Evolutionary conservation across 441 rosid species (phyloP).

Genomic region (Pelargonium exstipulatum): DNA sequence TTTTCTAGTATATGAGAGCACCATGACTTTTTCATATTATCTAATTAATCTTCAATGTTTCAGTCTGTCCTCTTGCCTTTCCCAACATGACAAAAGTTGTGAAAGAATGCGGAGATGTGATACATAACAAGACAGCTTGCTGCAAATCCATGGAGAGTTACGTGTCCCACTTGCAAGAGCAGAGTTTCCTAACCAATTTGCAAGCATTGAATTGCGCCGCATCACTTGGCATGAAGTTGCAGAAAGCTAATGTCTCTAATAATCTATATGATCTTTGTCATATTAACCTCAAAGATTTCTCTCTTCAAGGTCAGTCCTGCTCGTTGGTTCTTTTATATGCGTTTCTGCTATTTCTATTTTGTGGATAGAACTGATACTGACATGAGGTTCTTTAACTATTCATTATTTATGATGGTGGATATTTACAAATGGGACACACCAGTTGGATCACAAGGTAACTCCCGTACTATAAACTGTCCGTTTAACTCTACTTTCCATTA

Average conservation of each 20-base stretch:
- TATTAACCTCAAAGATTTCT: conserved; percentile 35
- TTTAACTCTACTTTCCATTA: conserved; percentile 2
- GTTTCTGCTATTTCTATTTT: not conserved
- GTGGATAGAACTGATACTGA: conserved; percentile 21
- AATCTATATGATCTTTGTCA: conserved; percentile 34
- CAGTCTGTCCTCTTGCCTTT: conserved; percentile 35
- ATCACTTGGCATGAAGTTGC: conserved; percentile 33
- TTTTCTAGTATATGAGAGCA: no score
- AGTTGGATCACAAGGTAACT: conserved; percentile 34
- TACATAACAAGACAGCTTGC: conserved; percentile 24
- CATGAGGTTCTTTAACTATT: conserved; percentile 6
- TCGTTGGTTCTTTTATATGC: not conserved
- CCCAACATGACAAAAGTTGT: conserved; percentile 19
- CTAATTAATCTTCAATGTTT: conserved; percentile 2
- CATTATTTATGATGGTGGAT: conserved; percentile 16
- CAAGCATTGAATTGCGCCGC: conserved; percentile 37
- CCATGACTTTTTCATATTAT: not conserved
- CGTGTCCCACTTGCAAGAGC: conserved; percentile 32
- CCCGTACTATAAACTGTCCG: not conserved
- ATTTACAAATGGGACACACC: conserved; percentile 20
- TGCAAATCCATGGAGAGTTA: conserved; percentile 34
- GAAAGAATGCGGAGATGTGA: conserved; percentile 17
- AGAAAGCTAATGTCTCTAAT: conserved; percentile 29
- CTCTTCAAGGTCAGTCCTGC: conserved; percentile 33
- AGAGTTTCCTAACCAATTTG: conserved; percentile 35